phyloP scores from a whole-genome alignment of 2,329 filamentous ascomycete genomes.

The Apiospora pterosperma region DNA sequence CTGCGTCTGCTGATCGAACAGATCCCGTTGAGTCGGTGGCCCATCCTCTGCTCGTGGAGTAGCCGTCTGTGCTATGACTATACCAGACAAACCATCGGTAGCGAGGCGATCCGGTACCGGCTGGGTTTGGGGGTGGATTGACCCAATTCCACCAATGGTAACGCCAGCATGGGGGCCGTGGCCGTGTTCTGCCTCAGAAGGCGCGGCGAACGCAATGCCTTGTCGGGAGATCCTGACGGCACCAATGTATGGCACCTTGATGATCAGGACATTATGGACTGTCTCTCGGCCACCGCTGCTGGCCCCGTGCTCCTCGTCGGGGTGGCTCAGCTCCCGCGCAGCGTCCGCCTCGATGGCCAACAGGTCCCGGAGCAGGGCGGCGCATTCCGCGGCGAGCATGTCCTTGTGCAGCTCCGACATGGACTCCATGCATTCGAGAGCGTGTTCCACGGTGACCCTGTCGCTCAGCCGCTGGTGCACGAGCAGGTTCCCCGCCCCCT shows the following conservation, averaged over 20 bases:
- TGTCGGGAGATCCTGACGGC: neutral
- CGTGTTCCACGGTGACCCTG: constrained; percentile 2
- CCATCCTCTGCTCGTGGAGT: too few relatives aligned
- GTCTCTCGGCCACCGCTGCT: too few relatives aligned
- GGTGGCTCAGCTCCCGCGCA: too few relatives aligned
- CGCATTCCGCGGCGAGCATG: constrained; percentile 25
- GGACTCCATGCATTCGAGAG: neutral
- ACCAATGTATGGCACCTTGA: neutral
- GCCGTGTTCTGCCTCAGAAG: neutral
- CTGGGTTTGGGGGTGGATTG: constrained; percentile 7
- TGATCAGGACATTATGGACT: too few relatives aligned
- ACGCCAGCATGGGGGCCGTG: neutral
- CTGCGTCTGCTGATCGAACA: too few relatives aligned
- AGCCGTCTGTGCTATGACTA: too few relatives aligned
- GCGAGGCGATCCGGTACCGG: too few relatives aligned
- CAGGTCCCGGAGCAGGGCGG: constrained; percentile 26
- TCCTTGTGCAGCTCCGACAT: constrained; percentile 23
- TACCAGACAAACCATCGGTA: too few relatives aligned
- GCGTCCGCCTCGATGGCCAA: constrained; percentile 31
- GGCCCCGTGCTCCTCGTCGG: too few relatives aligned
- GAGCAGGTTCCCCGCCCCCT: constrained; percentile 25
- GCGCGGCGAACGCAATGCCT: neutral
- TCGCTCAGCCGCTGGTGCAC: constrained; percentile 32
- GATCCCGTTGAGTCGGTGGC: too few relatives aligned
- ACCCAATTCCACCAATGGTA: neutral